Percentiles rank a stretch among this genome's conserved stretches.
These are phyloP conservation scores for Alternaria metachromatica DNA, from an alignment of 2,329 filamentous ascomycete genomes.

Conservation along the genomic window DNA sequence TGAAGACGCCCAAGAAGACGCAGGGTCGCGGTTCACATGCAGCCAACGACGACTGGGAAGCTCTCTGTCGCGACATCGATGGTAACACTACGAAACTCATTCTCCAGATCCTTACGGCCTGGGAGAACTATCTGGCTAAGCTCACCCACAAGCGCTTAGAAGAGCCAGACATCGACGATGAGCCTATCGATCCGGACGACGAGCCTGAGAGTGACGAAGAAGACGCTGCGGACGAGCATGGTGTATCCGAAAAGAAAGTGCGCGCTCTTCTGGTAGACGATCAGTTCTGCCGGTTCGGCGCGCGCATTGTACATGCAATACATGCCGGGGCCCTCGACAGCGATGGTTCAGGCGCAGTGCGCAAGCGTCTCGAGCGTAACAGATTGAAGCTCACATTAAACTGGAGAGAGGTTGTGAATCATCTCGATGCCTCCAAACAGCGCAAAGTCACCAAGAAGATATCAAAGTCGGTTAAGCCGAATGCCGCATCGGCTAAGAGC, in stretches of 20 bases:
- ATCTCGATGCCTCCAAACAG: conserved; percentile 69
- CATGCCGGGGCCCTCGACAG: conserved; percentile 75
- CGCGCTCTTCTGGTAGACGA: conserved; percentile 80
- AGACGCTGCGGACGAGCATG: conserved; percentile 48
- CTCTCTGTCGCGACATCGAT: conserved; percentile 73
- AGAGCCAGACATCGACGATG: conserved; percentile 70
- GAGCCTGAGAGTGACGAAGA: conserved; percentile 68
- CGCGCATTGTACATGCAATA: conserved; percentile 82
- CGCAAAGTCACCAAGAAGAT: conserved; percentile 43
- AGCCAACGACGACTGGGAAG: conserved; percentile 58
- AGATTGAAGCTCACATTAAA: conserved; percentile 80
- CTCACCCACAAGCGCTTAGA: conserved; percentile 46
- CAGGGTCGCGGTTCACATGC: conserved; percentile 26
- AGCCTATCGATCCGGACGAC: conserved; percentile 70
- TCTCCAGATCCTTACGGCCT: conserved; percentile 76
- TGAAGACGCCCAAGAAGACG: conserved; percentile 41
- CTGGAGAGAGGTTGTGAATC: conserved; percentile 82
- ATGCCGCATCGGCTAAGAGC: conserved; percentile 53
- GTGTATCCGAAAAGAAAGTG: conserved; percentile 62
- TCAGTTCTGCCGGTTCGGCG: conserved; percentile 82
- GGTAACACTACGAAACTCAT: conserved; percentile 69
- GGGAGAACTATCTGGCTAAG: conserved; percentile 70
- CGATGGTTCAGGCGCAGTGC: conserved; percentile 60
- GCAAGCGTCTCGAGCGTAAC: conserved; percentile 78
- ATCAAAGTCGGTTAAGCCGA: conserved; percentile 40